Evolutionary conservation across 495 filamentous ascomycete species (phyloP), one percentile per base, ranked within the genome.

Genomic region (Podospora anserina): DNA sequence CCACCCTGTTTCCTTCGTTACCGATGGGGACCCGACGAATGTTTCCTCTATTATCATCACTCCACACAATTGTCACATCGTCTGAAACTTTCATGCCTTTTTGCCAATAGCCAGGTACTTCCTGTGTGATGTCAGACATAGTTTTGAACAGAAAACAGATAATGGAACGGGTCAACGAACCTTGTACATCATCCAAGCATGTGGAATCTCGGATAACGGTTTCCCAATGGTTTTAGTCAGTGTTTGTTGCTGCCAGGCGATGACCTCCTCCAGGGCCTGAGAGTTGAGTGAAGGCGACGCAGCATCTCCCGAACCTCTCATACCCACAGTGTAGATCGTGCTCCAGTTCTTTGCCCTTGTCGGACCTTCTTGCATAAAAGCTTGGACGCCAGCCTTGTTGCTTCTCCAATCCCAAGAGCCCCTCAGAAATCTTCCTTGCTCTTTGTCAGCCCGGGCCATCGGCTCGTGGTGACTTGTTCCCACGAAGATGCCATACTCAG

Each of bases 21-120:
- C 70, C 82, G 23, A 86, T 73, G 1, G 89, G 89, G 26, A 91
- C 78, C 23, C 87, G 79, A 27, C 84, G 82, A 59, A 88, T 80
- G 74, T 89, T 88, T 16, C 87, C 87, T 73, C 83, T 85, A 71
- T 90, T 91, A 73, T 91, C 89, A 71, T 91, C 89, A 0, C 87
- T 82, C 81, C 86, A 91, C 4, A 91, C 76, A 6, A 91, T 75
- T 0, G 87, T 90, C 55, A 91, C 82, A 72, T 90, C 83, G 55
- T 91, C 88, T 0, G 84, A 84, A 0, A 89, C 87, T 0, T 77
- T 76, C 76, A 91, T 82, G 5, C 88, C 88, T 16, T 81, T 79
- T 58, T 88, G 83, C 76, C 84, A 90, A 71, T 90, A 89, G 16
- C 82, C 84, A 57, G 86, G 85, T 1, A 89, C 85, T 73, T 88